Evolutionary conservation across 2,329 filamentous ascomycete genomes (phyloP), one percentile per base, ranked within the genome.

Genomic region (Coniochaeta pulveracea): DNA sequence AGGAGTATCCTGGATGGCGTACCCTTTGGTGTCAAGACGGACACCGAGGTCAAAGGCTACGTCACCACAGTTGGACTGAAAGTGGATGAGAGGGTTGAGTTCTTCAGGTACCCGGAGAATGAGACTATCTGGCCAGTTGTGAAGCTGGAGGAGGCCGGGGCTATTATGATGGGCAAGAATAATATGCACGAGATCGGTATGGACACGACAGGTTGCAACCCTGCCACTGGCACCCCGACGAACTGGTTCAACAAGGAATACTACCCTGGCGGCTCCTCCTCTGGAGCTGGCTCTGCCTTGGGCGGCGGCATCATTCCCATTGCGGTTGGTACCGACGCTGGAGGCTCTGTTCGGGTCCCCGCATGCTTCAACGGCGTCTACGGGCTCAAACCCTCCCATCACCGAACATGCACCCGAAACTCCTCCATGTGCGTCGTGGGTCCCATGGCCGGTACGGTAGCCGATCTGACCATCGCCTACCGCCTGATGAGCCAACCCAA

Each of bases 1-100:
- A 54, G 85, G 11, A 68, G 83, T 10, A 59, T 83, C 5, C 60
- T 93, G 6, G 86, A 94, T 47, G 86, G 86, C 10, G 74, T 93
- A 1, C 86, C 85, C 0, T 71, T 93, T 31, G 81, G 79, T 0
- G 72, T 91, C 45, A 93, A 94, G 57, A 85, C 93, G 48, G 85
- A 93, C 47, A 67, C 79, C 11, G 67, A 80, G 41, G 61, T 86
- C 19, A 65, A 73, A 41, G 84, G 81, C 10, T 88, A 85, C 50
- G 67, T 72, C 33, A 72, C 68, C 40, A 79, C 74, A 34, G 57
- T 71, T 30, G 85, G 81, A 15, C 76, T 79, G 46, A 67, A 60
- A 40, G 62, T 76, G 28, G 66, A 80, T 41, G 67, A 71, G 37
- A 69, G 62, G 2, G 47, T 62, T 24, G 53, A 58, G 3, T 63